Conservation (phyloP, 2,329 filamentous ascomycete genomes). For the Hymenoscyphus infarciens region DNA sequence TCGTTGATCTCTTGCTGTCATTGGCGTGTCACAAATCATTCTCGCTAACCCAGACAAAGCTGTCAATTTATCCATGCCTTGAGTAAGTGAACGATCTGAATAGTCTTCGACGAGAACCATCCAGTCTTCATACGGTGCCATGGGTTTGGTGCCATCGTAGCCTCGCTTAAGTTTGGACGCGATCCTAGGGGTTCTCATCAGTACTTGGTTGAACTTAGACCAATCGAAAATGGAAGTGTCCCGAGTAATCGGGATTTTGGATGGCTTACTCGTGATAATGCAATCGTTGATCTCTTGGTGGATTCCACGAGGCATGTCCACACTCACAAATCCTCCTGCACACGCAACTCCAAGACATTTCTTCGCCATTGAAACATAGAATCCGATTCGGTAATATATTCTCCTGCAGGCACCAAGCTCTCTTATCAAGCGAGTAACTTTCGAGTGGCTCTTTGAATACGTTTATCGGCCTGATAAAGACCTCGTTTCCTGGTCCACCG, state of each 20-base stretch:
- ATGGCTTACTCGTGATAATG: background rate
- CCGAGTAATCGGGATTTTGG: background rate
- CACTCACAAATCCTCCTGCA: conserved; percentile 10
- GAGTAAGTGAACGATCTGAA: conserved; percentile 8
- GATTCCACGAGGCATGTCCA: conserved; percentile 6
- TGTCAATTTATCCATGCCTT: conserved; percentile 5
- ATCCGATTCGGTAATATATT: conserved; percentile 2
- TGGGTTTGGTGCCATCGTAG: background rate
- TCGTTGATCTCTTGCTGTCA: background rate
- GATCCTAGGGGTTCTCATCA: background rate
- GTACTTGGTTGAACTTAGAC: background rate
- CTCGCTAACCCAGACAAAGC: conserved; percentile 9
- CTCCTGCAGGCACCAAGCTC: conserved; percentile 9
- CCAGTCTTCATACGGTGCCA: background rate
- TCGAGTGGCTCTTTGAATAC: background rate
- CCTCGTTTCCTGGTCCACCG: conserved; percentile 5
- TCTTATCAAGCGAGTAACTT: conserved; percentile 5
- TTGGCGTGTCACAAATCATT: background rate
- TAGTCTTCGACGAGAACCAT: conserved; percentile 10
- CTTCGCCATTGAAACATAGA: conserved; percentile 10
- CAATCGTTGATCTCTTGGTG: background rate
- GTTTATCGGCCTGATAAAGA: background rate
- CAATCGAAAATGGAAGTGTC: background rate
- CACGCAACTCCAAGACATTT: conserved; percentile 12
- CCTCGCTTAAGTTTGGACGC: background rate